A percentile compares a stretch with the other conserved stretches of the same genome.
These are phyloP conservation scores for Scytalidium sp. DNA, from an alignment of 2,329 filamentous ascomycete species.

Conservation along the genomic window DNA sequence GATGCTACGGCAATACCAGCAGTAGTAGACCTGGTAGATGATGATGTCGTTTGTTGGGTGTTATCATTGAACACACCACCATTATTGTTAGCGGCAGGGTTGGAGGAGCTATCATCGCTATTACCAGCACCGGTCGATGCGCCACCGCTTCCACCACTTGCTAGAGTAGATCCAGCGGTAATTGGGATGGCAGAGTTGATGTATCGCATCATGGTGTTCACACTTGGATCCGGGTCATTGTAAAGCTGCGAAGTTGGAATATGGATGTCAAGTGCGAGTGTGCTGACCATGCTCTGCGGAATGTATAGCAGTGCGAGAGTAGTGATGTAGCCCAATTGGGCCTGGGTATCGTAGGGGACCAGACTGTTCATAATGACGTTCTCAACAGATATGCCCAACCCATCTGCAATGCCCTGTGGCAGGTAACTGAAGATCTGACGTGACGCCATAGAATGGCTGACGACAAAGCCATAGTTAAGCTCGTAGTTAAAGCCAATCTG, in stretches of 20 bases:
- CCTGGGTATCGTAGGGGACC: slow-evolving; percentile 70
- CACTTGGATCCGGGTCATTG: slow-evolving; percentile 62
- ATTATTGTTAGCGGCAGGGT: slow-evolving; percentile 26
- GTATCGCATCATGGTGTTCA: slow-evolving; percentile 70
- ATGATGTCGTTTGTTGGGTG: slow-evolving; percentile 35
- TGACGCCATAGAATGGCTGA: slow-evolving; percentile 66
- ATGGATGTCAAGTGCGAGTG: slow-evolving; percentile 66
- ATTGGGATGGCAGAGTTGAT: slow-evolving; percentile 74
- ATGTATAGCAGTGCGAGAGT: slow-evolving; percentile 77
- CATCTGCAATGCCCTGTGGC: slow-evolving; percentile 56
- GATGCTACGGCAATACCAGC: slow-evolving; percentile 64
- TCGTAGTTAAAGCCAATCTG: slow-evolving; percentile 81
- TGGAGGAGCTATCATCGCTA: slow-evolving; percentile 28
- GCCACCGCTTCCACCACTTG: slow-evolving; percentile 18
- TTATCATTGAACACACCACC: slow-evolving; percentile 37
- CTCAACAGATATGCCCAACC: slow-evolving; percentile 43
- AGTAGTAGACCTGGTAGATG: slow-evolving; percentile 60
- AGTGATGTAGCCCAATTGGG: slow-evolving; percentile 72
- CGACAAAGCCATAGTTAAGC: slow-evolving; percentile 83
- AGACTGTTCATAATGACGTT: slow-evolving; percentile 69
- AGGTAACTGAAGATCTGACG: slow-evolving; percentile 82
- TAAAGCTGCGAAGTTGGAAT: slow-evolving; percentile 74
- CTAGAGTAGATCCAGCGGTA: slow-evolving; percentile 38
- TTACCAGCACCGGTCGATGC: slow-evolving; percentile 33
- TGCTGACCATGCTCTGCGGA: slow-evolving; percentile 65